Evolutionary conservation across 805 yeast species (phyloP), one percentile per base, ranked within the genome.

Genomic region (Saturnispora besseyi): DNA sequence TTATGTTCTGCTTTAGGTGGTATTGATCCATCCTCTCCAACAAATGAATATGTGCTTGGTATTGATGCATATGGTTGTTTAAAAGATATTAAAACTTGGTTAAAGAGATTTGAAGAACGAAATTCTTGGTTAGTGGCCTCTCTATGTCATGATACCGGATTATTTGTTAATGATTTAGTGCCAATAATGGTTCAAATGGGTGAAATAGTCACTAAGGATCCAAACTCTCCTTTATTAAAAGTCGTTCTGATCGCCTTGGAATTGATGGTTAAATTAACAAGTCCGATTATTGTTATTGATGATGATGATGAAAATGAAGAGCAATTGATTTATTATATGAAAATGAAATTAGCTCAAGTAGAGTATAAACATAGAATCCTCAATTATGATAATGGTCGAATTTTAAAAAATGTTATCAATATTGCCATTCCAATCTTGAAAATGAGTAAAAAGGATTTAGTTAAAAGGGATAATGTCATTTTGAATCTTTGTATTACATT

Each of bases 1-100:
- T 72, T 90, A 37, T 87, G 89, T 3, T 79, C 96, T 3, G 96
- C 98, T 0, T 73, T 91, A 2, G 99, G 99, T 48, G 98, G 97
- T 1, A 77, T 82, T 0, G 96, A 90, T 65, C 78, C 82, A 44
- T 66, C 82, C 1, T 48, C 51, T 12, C 63, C 67, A 4, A 45
- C 58, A 12, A 54, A 62, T 2, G 63, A 66, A 1, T 93, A 93
- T 60, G 79, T 78, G 52, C 73, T 90, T 3, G 98, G 98, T 10
- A 88, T 84, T 52, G 97, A 91, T 60, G 95, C 95, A 2, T 63
- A 78, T 49, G 89, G 89, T 0, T 88, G 97, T 66, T 67, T 93
- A 31, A 83, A 85, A 57, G 99, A 93, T 66, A 66, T 93, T 53
- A 88, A 87, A 62, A 74, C 85, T 57, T 91, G 98, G 96, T 76